Percentiles rank a stretch among this genome's conserved stretches.
phyloP scores from a whole-genome alignment of 371 early-diverging fungal genomes.

The Rhizopus sp. region DNA sequence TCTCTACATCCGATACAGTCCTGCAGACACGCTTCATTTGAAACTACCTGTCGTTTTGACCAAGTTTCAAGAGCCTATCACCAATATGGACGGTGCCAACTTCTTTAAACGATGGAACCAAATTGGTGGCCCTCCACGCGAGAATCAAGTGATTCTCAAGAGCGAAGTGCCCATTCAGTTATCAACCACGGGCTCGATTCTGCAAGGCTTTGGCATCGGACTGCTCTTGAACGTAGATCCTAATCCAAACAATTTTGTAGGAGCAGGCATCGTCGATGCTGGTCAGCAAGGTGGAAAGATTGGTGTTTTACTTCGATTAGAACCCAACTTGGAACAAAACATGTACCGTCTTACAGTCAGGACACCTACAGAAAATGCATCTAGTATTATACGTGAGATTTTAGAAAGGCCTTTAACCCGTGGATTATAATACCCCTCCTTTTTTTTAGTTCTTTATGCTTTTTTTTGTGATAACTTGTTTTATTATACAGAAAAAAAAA shows the following conservation, averaged over 20 bases:
- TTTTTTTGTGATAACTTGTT: neutral
- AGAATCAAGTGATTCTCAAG: constrained; percentile 72
- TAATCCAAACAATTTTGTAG: constrained; percentile 86
- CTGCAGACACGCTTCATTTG: constrained; percentile 51
- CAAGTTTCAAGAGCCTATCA: constrained; percentile 88
- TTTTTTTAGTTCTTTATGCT: neutral
- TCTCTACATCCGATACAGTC: constrained; percentile 66
- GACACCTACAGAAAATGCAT: constrained; percentile 83
- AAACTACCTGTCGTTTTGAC: constrained; percentile 79
- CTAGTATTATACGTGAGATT: constrained; percentile 53
- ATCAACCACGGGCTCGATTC: constrained; percentile 44
- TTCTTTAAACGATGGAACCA: constrained; percentile 96
- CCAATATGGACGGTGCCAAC: constrained; percentile 71
- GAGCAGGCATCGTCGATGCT: constrained; percentile 83
- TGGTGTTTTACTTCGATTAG: constrained; percentile 89
- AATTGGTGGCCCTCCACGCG: constrained; percentile 85
- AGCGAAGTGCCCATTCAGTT: constrained; percentile 60
- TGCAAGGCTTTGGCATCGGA: constrained; percentile 72
- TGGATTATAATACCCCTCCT: constrained; percentile 15
- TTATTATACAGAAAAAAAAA: constrained; percentile 1
- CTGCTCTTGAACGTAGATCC: constrained; percentile 85
- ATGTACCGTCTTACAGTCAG: constrained; percentile 92
- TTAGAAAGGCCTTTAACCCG: constrained; percentile 34
- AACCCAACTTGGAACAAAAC: constrained; percentile 86
- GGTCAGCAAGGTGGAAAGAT: constrained; percentile 74